A percentile compares a stretch with the other conserved stretches of the same genome.
Conservation (phyloP, 2,329 filamentous ascomycete species). For the Ascochyta fabae region DNA sequence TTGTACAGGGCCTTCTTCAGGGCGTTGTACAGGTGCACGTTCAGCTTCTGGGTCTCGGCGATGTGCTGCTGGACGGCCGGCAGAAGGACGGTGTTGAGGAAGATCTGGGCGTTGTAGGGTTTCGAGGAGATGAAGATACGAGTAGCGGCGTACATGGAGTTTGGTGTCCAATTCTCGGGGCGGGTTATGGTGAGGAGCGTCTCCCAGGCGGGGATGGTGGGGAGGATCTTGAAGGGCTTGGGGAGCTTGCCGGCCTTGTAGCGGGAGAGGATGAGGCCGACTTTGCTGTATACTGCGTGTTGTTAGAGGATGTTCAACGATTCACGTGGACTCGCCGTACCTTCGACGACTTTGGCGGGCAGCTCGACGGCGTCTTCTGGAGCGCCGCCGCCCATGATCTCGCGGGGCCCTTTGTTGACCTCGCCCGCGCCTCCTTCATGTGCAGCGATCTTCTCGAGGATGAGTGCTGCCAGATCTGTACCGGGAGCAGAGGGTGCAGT, state of each 20-base stretch:
- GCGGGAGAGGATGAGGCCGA: conserved; percentile 85
- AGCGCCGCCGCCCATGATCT: conserved; percentile 61
- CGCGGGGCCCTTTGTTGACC: conserved; percentile 50
- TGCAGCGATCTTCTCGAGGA: conserved; percentile 90
- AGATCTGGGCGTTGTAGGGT: conserved; percentile 79
- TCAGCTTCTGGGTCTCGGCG: conserved; percentile 90
- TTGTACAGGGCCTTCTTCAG: conserved; percentile 94
- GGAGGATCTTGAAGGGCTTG: conserved; percentile 97
- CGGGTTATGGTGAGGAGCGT: conserved; percentile 84
- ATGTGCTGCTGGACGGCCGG: conserved; percentile 94
- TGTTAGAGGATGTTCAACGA: conserved; percentile 13
- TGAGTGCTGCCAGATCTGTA: conserved; percentile 89
- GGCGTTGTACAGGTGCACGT: conserved; percentile 92
- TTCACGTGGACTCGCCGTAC: conserved; percentile 3
- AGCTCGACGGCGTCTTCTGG: conserved; percentile 85
- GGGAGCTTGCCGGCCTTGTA: conserved; percentile 97
- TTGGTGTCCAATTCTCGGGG: conserved; percentile 78
- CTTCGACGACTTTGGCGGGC: conserved; percentile 86
- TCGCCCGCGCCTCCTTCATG: conserved; percentile 74
- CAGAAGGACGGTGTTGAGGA: conserved; percentile 84
- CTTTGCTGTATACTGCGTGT: conserved; percentile 78
- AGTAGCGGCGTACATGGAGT: conserved; percentile 86
- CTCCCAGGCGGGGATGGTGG: conserved; percentile 90
- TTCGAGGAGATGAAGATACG: conserved; percentile 90
- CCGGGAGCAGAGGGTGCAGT: conserved; percentile 49